A percentile compares a stretch with the other conserved stretches of the same genome.
Evolutionary conservation across 768 basidiomycete genomes (phyloP).

Genomic region (Pisolithus sp.): DNA sequence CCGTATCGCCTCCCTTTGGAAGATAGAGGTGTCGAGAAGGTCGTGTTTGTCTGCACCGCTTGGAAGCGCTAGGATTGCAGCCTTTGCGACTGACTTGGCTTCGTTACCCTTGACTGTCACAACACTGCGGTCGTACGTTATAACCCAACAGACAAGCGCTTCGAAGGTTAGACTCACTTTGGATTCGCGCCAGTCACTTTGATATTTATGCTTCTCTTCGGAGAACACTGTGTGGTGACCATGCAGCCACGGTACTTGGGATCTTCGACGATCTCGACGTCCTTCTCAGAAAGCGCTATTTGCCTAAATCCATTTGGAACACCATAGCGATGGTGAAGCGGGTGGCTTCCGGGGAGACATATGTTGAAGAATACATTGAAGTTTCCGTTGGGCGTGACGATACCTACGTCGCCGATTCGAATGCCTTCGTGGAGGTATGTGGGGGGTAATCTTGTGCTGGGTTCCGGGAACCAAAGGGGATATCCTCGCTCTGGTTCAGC

Average conservation of each 20-base stretch:
- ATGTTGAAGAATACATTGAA: conserved; percentile 32
- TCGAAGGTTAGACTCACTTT: not conserved
- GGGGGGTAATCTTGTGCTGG: conserved; percentile 13
- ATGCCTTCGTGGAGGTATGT: conserved; percentile 20
- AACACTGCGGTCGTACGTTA: too few species aligned
- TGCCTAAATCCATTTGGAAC: conserved; percentile 21
- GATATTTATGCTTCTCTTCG: not conserved
- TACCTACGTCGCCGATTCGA: conserved; percentile 31
- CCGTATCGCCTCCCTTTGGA: conserved; percentile 12
- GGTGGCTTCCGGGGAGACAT: conserved; percentile 20
- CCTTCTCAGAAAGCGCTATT: conserved; percentile 5
- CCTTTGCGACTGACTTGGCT: conserved; percentile 12
- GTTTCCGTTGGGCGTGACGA: conserved; percentile 16
- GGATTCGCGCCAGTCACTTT: not conserved
- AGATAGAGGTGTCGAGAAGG: conserved; percentile 2
- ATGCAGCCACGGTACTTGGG: not conserved
- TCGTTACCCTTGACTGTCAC: not conserved
- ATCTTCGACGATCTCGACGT: not conserved
- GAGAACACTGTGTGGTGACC: not conserved
- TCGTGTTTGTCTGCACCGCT: conserved; percentile 17
- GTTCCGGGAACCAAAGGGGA: conserved; percentile 27
- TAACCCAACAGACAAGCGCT: not conserved
- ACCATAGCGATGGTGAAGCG: conserved; percentile 15
- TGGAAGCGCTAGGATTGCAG: conserved; percentile 25
- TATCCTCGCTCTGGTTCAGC: conserved; percentile 17